Base-by-base conservation (phyloP, 129 eudicot species). In the Silybum marianum region DNA sequence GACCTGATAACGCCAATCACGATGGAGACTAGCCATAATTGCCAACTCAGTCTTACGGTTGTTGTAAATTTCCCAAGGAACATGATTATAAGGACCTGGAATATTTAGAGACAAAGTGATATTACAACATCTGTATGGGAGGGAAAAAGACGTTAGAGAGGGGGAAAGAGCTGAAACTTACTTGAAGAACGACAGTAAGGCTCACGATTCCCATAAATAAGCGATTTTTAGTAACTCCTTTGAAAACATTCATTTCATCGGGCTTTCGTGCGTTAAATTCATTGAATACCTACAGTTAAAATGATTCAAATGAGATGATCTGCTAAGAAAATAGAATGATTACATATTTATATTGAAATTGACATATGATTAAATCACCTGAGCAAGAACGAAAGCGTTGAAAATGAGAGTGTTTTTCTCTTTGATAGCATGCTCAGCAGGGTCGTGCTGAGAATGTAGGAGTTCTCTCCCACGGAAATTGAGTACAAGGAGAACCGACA, bases 231-330 rank as follows among this genome's bases (percentile, higher is more conserved):
- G 88, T 81, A 2, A 94, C 97, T 39, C 98, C 98, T 84, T 86
- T 85, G 83, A 93, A 90, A 26, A 90, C 91, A 85, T 94, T 94
- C 9, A 91, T 22, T 78, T 94, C 91, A 68, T 94, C 98, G 5
- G 98, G 98, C 89, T 94, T 94, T 26, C 98, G 84, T 28, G 98
- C 98, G 82, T 93, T 93, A 63, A 93, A 93, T 78, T 93, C 98
- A 71, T 94, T 94, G 63, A 94, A 94, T 26, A 94, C 60, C 98
- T 94, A 84, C 71, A 84, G 46, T 30, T 79, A 12, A 40, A 39
- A 70, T 24, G 48, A 12, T 76, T 58, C 10, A 7, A 58, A 3
- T 58, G 9, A 18, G 66, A 58, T 18, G 66, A 58, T 58, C n/a
- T 18, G 22, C 6, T n/a, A 51, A 51, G 2, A 51, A 51, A 51